These are phyloP conservation scores for Botrytis porri DNA, from an alignment of 2,329 filamentous ascomycete genomes.

Conservation along the genomic window DNA sequence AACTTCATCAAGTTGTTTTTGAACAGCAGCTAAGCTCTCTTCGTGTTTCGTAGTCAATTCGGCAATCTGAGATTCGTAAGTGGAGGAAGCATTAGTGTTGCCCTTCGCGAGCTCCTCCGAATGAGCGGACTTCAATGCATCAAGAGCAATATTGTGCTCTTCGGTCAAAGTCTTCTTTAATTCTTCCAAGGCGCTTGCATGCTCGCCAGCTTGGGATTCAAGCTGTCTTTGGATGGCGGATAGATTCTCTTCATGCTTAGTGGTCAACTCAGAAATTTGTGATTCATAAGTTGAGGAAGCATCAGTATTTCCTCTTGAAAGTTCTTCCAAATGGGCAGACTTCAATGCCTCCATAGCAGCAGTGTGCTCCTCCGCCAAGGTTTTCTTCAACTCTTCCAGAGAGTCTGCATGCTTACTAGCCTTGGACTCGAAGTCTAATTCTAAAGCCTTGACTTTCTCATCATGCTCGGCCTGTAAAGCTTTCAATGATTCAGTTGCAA, in stretches of 20 bases:
- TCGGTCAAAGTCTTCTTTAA: conserved; percentile 50
- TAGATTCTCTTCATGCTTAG: conserved; percentile 48
- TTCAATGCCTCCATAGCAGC: conserved; percentile 50
- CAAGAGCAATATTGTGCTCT: conserved; percentile 50
- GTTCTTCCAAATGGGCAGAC: conserved; percentile 48
- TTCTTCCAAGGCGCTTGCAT: conserved; percentile 43
- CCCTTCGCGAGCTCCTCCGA: conserved; percentile 48
- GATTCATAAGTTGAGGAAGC: conserved; percentile 47
- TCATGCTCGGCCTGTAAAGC: conserved; percentile 39
- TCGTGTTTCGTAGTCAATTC: conserved; percentile 53
- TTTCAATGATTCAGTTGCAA: conserved; percentile 32
- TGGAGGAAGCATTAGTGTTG: conserved; percentile 43
- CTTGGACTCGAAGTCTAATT: conserved; percentile 9
- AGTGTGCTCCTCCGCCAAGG: conserved; percentile 51
- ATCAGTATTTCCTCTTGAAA: conserved; percentile 47
- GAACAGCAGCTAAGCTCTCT: conserved; percentile 46
- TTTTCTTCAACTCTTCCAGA: conserved; percentile 49
- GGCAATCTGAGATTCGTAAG: conserved; percentile 49
- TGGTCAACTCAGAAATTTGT: conserved; percentile 50
- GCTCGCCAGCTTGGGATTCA: conserved; percentile 35
- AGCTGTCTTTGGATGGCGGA: conserved; percentile 55
- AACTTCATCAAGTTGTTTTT: conserved; percentile 55
- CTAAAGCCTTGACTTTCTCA: not conserved
- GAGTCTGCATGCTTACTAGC: conserved; percentile 25
- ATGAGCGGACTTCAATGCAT: conserved; percentile 53